Evolutionary conservation across 1,284 basidiomycete genomes (phyloP), one percentile per base, ranked within the genome.

Genomic region (Ganoderma resinaceum): DNA sequence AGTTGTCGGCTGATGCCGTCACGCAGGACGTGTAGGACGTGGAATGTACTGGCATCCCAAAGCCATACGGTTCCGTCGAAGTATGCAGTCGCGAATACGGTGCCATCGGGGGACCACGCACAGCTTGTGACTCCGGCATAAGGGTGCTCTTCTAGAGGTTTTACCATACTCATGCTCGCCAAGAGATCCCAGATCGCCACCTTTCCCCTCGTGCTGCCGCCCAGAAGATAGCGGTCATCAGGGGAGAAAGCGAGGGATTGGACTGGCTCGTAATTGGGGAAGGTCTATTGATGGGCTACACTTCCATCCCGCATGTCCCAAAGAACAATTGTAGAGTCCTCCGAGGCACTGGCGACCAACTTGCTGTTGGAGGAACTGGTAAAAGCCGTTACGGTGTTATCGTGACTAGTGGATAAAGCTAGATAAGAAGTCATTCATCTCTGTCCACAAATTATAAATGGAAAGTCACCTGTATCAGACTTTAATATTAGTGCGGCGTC

Each of bases 91-190:
- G 58, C 64, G 6, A 60, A 33, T 14, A 18, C 12, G 1, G 3
- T 31, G n/a, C 64, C 64, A 23, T 49, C 42, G 0, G 63, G 57
- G 12, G 64, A 49, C 40, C 42, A 60, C 26, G 57, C 57, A 23
- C 58, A 60, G 6, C 0, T 11, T 0, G n/a, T 2, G 35, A 37
- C 35, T 7, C 23, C 12, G 12, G 33, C 23, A 7, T n/a, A 12
- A 42, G 5, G 14, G 35, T 58, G 35, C 2, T 3, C 37, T 23
- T 38, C 4, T 9, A 60, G n/a, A 7, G 23, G 7, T 7, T 37
- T 23, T 4, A 60, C 37, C 14, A 12, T 23, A 7, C 12, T 16
- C 16, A 6, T 23, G n/a, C 37, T 5, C 8, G 11, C 11, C 23
- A 3, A 9, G 20, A 60, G n/a, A 16, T 60, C 58, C 58, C 58